phyloP scores from a whole-genome alignment of 2,329 filamentous ascomycete species.

The Rutstroemia sp. region DNA sequence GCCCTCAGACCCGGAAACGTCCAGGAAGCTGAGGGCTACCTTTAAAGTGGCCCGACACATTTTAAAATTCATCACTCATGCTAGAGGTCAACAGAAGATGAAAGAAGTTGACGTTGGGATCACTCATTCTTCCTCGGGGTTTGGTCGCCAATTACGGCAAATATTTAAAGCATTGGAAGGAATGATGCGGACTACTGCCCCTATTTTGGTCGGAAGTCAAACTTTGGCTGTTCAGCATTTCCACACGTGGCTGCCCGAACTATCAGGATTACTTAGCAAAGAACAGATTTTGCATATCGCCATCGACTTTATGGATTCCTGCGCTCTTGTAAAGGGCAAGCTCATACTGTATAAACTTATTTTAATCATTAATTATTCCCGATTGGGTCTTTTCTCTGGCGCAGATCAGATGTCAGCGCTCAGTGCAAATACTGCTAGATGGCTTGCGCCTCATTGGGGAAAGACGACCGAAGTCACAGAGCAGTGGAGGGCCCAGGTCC shows the following conservation, averaged over 20 bases:
- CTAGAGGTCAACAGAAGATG: slow-evolving; percentile 74
- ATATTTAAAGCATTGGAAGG: slow-evolving; percentile 87
- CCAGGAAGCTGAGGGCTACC: slow-evolving; percentile 77
- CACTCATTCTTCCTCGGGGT: slow-evolving; percentile 62
- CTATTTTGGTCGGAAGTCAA: slow-evolving; percentile 86
- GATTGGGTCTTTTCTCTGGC: slow-evolving; percentile 72
- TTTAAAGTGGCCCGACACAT: slow-evolving; percentile 94
- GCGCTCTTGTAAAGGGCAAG: slow-evolving; percentile 79
- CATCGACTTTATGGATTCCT: slow-evolving; percentile 90
- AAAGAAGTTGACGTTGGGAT: slow-evolving; percentile 86
- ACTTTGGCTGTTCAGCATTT: slow-evolving; percentile 94
- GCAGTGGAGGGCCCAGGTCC: slow-evolving; percentile 88
- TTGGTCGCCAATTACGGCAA: slow-evolving; percentile 73
- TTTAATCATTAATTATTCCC: slow-evolving; percentile 85
- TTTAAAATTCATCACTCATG: slow-evolving; percentile 89
- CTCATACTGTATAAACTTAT: slow-evolving; percentile 87
- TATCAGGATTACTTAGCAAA: slow-evolving; percentile 65
- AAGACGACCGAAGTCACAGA: slow-evolving; percentile 63
- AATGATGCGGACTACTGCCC: slow-evolving; percentile 81
- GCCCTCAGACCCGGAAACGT: slow-evolving; percentile 73
- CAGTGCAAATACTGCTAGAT: slow-evolving; percentile 74
- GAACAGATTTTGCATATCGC: slow-evolving; percentile 88
- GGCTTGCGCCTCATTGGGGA: slow-evolving; percentile 94
- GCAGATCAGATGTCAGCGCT: slow-evolving; percentile 67
- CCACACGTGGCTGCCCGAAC: slow-evolving; percentile 93